Percentiles rank a stretch among this genome's conserved stretches.
phyloP scores from a whole-genome alignment of 2,329 filamentous ascomycete species.

The Penicillium brevicompactum region DNA sequence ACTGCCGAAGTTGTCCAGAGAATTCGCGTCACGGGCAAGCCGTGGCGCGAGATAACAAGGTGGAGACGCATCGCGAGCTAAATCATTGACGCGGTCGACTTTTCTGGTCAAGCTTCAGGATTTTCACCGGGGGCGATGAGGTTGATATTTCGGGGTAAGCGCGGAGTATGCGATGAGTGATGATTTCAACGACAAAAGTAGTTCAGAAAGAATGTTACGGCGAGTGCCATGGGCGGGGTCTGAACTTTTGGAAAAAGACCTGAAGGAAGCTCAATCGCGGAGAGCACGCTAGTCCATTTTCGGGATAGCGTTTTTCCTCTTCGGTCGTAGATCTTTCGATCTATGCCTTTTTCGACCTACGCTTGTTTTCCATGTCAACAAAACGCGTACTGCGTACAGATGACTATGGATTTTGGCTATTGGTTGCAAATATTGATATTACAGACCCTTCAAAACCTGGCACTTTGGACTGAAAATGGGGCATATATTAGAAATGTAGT shows the following conservation, averaged over 20 bases:
- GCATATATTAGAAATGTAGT: background rate
- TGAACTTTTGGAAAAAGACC: slow-evolving; percentile 6
- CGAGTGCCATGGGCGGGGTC: slow-evolving; percentile 1
- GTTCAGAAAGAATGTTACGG: background rate
- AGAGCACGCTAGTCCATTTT: slow-evolving; percentile 1
- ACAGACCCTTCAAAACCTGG: background rate
- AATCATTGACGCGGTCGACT: slow-evolving; percentile 17
- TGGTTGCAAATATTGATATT: background rate
- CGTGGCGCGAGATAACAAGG: slow-evolving; percentile 71
- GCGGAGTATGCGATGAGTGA: background rate
- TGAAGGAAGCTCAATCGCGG: slow-evolving; percentile 12
- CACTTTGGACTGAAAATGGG: background rate
- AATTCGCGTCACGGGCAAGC: slow-evolving; percentile 70
- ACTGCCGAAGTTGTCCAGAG: slow-evolving; percentile 63
- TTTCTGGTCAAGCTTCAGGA: background rate
- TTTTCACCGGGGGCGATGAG: background rate
- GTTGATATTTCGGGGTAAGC: background rate
- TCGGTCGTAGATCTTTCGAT: background rate
- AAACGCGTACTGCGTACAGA: background rate
- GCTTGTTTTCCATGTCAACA: background rate
- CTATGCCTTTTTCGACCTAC: slow-evolving; percentile 1
- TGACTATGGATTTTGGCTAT: background rate
- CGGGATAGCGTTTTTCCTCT: background rate
- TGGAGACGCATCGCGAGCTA: slow-evolving; percentile 64
- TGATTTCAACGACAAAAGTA: background rate